Base-by-base conservation (phyloP, 2,329 filamentous ascomycete species). In the Bipolaris victoriae region DNA sequence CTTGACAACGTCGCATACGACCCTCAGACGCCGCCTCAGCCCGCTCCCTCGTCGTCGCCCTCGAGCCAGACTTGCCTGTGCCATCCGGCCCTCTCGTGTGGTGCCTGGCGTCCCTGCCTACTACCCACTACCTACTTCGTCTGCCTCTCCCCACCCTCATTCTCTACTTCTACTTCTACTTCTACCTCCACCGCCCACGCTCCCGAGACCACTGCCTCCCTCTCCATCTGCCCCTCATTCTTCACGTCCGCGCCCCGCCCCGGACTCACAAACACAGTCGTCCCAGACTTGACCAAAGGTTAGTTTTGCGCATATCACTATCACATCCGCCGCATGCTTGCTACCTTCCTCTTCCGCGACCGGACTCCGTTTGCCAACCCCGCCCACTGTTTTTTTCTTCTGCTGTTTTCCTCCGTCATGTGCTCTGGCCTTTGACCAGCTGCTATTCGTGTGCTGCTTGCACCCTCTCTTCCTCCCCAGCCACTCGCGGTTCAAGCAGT, bases 91-190 rank as follows among this genome's bases (percentile, higher is more conserved):
- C 57, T 45, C 52, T 60, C 55, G 61, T 65, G 69, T 71, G 68
- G 69, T 71, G 69, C 70, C 68, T 70, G 67, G 66, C 66, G 64
- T 63, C 66, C 58, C 61, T 58, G 29, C 16, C 22, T 41, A n/a
- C 36, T 29, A 36, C 35, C 35, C n/a, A 16, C 35, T 36, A n/a
- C 35, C 35, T n/a, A 53, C 37, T 29, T 49, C 45, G 35, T 56
- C 61, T 54, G 58, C 61, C 54, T 55, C 16, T 51, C 61, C 39
- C 49, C 64, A 58, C 58, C 61, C 53, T 50, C 57, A 51, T 39
- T 53, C 33, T 39, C 56, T 45, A 24, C 56, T 53, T 45, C 58
- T 41, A 48, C 52, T 31, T 31, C 56, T 49, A 24, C 56, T 53
- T 41, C 58, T 41, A 48, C 52, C 10, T 31, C 29, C 57, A 46